Conservation (phyloP, 2,329 filamentous ascomycete species). For the Epichloe elymi region DNA sequence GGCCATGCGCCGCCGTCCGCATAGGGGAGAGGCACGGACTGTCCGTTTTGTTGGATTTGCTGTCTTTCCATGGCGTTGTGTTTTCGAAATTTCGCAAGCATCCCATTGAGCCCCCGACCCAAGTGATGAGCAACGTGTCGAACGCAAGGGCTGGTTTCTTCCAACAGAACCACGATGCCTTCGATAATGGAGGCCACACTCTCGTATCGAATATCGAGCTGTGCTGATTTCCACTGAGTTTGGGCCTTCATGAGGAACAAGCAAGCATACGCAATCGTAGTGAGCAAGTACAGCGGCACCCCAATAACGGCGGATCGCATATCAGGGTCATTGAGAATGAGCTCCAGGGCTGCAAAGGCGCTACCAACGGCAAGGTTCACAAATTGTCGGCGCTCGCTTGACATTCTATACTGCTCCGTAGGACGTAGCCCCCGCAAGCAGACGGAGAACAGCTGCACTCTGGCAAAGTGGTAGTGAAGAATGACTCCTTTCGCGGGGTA, state of each 20-base stretch:
- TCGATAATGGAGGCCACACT: slow-evolving; percentile 17
- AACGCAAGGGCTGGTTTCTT: slow-evolving; percentile 13
- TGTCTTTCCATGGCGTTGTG: slow-evolving; percentile 6
- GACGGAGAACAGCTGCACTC: slow-evolving; percentile 35
- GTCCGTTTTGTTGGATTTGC: slow-evolving; percentile 1
- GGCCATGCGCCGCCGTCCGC: neutral
- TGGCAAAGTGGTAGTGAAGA: slow-evolving; percentile 37
- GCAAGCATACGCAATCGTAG: slow-evolving; percentile 19
- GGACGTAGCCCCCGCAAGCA: slow-evolving; percentile 25
- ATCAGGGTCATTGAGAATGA: slow-evolving; percentile 18
- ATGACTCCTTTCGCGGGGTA: slow-evolving; percentile 36
- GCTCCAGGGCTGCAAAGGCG: slow-evolving; percentile 16
- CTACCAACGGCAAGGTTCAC: slow-evolving; percentile 26
- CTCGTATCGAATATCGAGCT: slow-evolving; percentile 16
- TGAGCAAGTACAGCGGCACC: slow-evolving; percentile 19
- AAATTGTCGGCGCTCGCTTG: slow-evolving; percentile 29
- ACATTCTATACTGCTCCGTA: slow-evolving; percentile 26
- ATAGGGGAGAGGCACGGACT: slow-evolving; percentile 1
- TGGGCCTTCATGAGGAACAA: slow-evolving; percentile 21
- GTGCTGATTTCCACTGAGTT: slow-evolving; percentile 16
- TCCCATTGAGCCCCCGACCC: slow-evolving; percentile 15
- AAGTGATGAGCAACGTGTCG: slow-evolving; percentile 19
- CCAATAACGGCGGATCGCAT: slow-evolving; percentile 19
- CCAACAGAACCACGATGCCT: slow-evolving; percentile 12
- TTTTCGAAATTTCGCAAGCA: slow-evolving; percentile 17